A percentile compares a stretch with the other conserved stretches of the same genome.
phyloP scores from a whole-genome alignment of 306 rosid species.

The Acacia melanoxylon region DNA sequence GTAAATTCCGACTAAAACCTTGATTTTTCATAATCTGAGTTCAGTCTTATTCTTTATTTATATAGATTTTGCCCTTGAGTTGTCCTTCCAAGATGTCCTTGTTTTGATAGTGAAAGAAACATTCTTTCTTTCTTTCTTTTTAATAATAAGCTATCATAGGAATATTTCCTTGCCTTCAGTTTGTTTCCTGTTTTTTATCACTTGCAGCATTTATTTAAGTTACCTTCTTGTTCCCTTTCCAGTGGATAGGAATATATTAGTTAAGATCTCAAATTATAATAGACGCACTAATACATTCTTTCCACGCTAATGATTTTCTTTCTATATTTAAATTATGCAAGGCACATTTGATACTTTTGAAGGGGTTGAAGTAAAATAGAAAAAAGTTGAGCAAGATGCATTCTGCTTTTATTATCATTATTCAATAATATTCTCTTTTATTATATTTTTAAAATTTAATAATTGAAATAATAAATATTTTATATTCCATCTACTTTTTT shows the following conservation, averaged over 20 bases:
- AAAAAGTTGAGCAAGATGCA: background rate
- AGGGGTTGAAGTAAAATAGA: background rate
- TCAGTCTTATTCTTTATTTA: background rate
- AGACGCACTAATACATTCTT: background rate
- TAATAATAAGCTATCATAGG: background rate
- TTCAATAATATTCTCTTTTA: background rate
- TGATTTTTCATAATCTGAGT: conserved; percentile 10
- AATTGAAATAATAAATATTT: background rate
- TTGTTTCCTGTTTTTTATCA: background rate
- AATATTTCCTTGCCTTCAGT: background rate
- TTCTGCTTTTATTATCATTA: background rate
- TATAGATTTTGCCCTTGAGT: background rate
- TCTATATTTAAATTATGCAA: background rate
- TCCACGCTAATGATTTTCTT: background rate
- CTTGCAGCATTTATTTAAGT: background rate
- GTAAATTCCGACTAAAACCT: conserved; percentile 45
- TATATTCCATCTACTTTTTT: background rate
- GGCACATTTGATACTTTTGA: background rate
- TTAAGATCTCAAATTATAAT: background rate
- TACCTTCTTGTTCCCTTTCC: background rate
- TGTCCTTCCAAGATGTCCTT: background rate
- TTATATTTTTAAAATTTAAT: background rate
- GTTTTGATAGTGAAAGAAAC: background rate
- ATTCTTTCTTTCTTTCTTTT: background rate
- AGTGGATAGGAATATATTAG: background rate